phyloP scores from a whole-genome alignment of 2,329 filamentous ascomycete genomes.

The Aquanectria penicillioides region DNA sequence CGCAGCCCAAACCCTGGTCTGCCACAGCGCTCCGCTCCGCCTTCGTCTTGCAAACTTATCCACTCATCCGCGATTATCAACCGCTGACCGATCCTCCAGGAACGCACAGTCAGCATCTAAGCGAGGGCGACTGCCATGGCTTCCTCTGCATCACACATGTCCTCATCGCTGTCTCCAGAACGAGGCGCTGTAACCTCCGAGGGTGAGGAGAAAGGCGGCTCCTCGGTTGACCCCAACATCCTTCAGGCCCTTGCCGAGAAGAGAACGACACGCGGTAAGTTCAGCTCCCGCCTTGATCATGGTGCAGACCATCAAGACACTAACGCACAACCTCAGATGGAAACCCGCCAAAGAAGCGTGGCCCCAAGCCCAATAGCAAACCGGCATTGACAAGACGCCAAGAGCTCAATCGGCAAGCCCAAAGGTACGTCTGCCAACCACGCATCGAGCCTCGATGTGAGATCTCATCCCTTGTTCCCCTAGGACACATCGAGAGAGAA shows the following conservation, averaged over 20 bases:
- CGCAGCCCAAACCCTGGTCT: conserved; percentile 15
- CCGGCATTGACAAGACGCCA: conserved; percentile 91
- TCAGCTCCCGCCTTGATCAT: background rate
- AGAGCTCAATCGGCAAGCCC: conserved; percentile 94
- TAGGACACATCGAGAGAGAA: conserved; percentile 95
- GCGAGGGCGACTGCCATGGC: conserved; percentile 31
- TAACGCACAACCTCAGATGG: conserved; percentile 71
- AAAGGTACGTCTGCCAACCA: conserved; percentile 70
- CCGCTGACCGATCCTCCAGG: conserved; percentile 16
- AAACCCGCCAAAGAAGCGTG: conserved; percentile 85
- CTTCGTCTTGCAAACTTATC: conserved; percentile 18
- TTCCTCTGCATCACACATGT: conserved; percentile 47
- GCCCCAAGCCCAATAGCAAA: conserved; percentile 96
- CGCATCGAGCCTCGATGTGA: background rate
- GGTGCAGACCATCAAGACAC: background rate
- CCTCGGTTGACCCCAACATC: conserved; percentile 66
- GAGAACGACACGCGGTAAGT: conserved; percentile 77
- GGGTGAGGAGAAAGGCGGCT: conserved; percentile 50
- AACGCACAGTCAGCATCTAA: conserved; percentile 13
- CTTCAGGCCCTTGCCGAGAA: conserved; percentile 77
- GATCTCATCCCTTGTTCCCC: conserved; percentile 12
- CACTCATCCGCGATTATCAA: conserved; percentile 9
- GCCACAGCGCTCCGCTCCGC: conserved; percentile 1
- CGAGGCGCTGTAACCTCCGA: conserved; percentile 41
- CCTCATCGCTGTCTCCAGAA: conserved; percentile 59